phyloP scores from a whole-genome alignment of 2,329 filamentous ascomycete species.

The Ophiostoma sp. region DNA sequence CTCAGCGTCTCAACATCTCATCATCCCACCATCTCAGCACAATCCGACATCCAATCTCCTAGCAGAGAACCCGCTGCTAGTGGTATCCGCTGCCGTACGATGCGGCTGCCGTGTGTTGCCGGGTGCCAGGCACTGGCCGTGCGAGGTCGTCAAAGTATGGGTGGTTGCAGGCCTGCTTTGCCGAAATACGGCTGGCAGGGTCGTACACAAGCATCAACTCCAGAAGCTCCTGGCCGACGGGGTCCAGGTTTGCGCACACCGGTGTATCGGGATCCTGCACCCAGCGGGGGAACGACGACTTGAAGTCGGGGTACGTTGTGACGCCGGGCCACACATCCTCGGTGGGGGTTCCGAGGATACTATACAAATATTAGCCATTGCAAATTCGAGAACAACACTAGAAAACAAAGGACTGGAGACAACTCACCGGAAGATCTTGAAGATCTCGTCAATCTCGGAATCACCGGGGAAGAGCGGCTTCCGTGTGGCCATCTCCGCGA shows the following conservation, averaged over 20 bases:
- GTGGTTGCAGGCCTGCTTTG: constrained; percentile 79
- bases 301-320: constrained; percentile 84
- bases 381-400: no score
- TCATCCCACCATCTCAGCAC: background rate
- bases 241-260: constrained; percentile 66
- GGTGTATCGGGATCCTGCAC: constrained; percentile 58
- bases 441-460: constrained; percentile 89
- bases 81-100: constrained; percentile 33
- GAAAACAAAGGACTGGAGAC: background rate
- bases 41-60: background rate
- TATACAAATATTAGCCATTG: background rate
- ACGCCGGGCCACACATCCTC: constrained; percentile 80
- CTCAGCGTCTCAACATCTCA: background rate
- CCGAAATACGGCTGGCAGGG: constrained; percentile 75
- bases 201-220: constrained; percentile 73
- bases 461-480: constrained; percentile 86
- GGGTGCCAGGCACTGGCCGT: background rate
- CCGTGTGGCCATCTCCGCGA: constrained; percentile 87
- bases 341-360: constrained; percentile 69
- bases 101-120: constrained; percentile 19
- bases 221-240: constrained; percentile 60
- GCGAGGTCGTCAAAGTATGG: constrained; percentile 61
- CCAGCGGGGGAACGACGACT: constrained; percentile 85
- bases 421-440: constrained; percentile 73
- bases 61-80: constrained; percentile 28